Base-by-base conservation (phyloP, 1,284 basidiomycete genomes). In the Trichosporon faecale region DNA sequence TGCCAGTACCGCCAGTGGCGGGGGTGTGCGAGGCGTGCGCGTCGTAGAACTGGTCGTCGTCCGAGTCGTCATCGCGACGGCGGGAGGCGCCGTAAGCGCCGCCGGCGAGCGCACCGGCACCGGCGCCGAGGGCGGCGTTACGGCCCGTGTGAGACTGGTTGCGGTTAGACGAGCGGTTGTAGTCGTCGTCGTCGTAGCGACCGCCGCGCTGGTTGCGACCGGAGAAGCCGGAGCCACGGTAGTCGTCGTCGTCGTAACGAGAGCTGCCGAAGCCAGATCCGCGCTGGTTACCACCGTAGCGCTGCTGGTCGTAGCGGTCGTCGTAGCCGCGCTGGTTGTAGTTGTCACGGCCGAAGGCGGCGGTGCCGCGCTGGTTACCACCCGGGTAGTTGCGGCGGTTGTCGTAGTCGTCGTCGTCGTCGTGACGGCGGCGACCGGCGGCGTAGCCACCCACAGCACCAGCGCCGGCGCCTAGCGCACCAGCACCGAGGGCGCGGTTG, bases 331-430 rank as follows among this genome's bases (percentile, higher is more conserved):
- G 44, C 37, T 29, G 27, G 57, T 31, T 29, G 27, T 61, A 29
- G 27, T 33, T n/a, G 57, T 61, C 57, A n/a, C 57, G 57, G 57
- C 57, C 57, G 16, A 61, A 31, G 29, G 29, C 29, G 12, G 57
- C 57, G 29, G 27, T 61, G 31, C 57, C 57, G 29, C 57, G 52
- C n/a, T n/a, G 35, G 27, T 61, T 29, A 29, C 57, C 29, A 29
- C 57, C 57, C 29, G 57, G 57, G 57, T 33, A 61, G 57, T 61
- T 31, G 57, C 57, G 57, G 57, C 57, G 57, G 29, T 18, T n/a
- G 57, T 61, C 57, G 57, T 61, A 61, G 57, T 61, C 27, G n/a
- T 61, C 57, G 29, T 61, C 57, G 27, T 61, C 57, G 57, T 61
- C 57, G 29, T 61, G 18, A 29, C 33, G 18, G n/a, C 27, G 18